phyloP scores from a whole-genome alignment of 2,329 filamentous ascomycete species.

The Fusarium sp. region DNA sequence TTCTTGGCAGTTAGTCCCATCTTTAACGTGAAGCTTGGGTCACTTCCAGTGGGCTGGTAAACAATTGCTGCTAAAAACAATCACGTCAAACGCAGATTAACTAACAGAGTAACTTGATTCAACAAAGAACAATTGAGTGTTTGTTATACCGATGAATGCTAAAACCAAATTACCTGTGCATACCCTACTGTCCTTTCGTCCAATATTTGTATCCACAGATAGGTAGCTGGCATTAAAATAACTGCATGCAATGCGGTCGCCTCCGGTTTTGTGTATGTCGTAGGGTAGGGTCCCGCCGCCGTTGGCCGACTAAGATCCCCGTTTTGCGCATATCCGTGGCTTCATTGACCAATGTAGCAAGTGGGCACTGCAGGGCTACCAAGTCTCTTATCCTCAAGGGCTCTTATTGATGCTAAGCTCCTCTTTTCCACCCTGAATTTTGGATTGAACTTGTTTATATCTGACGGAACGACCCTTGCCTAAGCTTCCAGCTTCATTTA shows the following conservation, averaged over 20 bases:
- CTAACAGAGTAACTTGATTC: not conserved
- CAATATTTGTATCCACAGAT: constrained; percentile 1
- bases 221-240: constrained; percentile 13
- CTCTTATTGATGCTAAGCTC: constrained; percentile 33
- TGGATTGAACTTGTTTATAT: constrained; percentile 17
- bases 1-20: not conserved
- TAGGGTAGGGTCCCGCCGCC: constrained; percentile 30
- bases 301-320: constrained; percentile 35
- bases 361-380: constrained; percentile 37
- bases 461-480: not conserved
- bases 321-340: constrained; percentile 48
- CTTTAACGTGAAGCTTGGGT: constrained; percentile 24
- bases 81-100: not conserved
- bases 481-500: constrained; percentile 5
- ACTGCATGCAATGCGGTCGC: constrained; percentile 33
- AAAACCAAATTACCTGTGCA: not conserved
- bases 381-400: constrained; percentile 39
- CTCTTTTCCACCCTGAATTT: constrained; percentile 35
- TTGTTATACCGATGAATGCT: not conserved
- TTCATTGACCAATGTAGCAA: constrained; percentile 39
- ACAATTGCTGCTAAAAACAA: constrained; percentile 24
- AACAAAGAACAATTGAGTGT: constrained; percentile 3
- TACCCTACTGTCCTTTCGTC: not conserved
- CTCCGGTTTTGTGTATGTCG: constrained; percentile 30
- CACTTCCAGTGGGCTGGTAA: constrained; percentile 3